Conservation (phyloP, 768 basidiomycete genomes). For the Tricholoma bakamatsutake region DNA sequence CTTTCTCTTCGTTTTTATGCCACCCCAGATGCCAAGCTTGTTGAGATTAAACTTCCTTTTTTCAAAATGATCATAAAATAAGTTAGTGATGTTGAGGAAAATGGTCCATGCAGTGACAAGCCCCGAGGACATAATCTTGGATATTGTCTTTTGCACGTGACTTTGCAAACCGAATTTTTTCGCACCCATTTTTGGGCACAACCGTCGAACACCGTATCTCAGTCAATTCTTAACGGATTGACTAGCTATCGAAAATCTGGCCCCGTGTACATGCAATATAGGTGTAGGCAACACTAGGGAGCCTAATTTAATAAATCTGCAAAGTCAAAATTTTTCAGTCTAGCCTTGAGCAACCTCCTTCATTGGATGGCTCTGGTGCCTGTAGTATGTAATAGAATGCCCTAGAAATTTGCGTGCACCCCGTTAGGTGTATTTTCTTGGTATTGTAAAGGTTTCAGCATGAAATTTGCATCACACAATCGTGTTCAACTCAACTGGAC, state of each 20-base stretch:
- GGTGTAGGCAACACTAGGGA: background rate
- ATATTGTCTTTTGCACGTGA: background rate
- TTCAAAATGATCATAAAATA: no score
- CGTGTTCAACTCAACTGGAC: background rate
- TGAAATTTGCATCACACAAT: background rate
- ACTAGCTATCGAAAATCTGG: background rate
- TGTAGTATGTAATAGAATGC: background rate
- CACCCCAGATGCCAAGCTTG: no score
- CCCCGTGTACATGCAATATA: background rate
- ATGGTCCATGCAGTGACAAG: no score
- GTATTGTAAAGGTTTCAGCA: background rate
- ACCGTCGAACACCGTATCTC: background rate
- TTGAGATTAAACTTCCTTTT: no score
- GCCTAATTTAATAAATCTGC: background rate
- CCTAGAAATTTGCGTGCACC: background rate
- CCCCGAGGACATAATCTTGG: no score
- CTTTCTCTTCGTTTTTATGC: no score
- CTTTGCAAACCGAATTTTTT: background rate
- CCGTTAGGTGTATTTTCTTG: background rate
- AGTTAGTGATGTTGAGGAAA: no score
- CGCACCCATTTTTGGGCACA: background rate
- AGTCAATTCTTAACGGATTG: background rate
- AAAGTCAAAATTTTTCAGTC: background rate
- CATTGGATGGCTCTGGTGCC: background rate
- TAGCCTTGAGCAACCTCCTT: background rate